Conservation (phyloP, 768 basidiomycete species). For the Mycena pura region DNA sequence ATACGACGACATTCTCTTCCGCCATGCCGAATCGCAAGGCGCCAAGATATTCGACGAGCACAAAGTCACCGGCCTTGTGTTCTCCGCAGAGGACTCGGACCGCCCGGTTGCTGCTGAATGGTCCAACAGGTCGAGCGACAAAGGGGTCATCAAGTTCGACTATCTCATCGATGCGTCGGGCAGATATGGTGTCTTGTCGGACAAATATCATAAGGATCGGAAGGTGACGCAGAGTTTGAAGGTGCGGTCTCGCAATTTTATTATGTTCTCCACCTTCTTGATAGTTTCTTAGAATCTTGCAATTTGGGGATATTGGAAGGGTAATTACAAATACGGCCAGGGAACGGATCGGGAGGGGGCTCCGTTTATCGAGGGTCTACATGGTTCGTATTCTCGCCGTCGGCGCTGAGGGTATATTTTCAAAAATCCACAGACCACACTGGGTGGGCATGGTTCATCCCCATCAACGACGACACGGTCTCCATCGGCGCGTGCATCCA, state of each 20-base stretch:
- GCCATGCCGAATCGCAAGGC: neutral
- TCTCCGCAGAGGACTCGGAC: neutral
- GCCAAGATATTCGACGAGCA: neutral
- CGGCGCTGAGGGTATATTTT: neutral
- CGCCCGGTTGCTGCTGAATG: conserved; percentile 8
- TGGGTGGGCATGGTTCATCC: neutral
- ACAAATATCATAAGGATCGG: conserved; percentile 53
- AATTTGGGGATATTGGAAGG: conserved; percentile 51
- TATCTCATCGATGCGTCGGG: conserved; percentile 10
- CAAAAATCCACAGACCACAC: neutral
- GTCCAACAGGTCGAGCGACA: neutral
- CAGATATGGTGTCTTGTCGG: conserved; percentile 52
- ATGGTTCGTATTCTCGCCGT: neutral
- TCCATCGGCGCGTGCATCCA: neutral
- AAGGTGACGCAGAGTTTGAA: conserved; percentile 30
- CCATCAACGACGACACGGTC: neutral
- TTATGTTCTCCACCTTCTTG: neutral
- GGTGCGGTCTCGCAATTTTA: neutral
- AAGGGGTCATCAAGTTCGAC: neutral
- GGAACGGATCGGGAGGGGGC: conserved; percentile 42
- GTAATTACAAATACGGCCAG: conserved; percentile 41
- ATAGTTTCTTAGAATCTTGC: neutral
- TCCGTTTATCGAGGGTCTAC: conserved; percentile 43
- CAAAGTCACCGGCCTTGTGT: neutral
- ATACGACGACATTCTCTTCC: conserved; percentile 7